Evolutionary conservation across 768 basidiomycete species (phyloP).

Genomic region (Cubamyces lactineus): DNA sequence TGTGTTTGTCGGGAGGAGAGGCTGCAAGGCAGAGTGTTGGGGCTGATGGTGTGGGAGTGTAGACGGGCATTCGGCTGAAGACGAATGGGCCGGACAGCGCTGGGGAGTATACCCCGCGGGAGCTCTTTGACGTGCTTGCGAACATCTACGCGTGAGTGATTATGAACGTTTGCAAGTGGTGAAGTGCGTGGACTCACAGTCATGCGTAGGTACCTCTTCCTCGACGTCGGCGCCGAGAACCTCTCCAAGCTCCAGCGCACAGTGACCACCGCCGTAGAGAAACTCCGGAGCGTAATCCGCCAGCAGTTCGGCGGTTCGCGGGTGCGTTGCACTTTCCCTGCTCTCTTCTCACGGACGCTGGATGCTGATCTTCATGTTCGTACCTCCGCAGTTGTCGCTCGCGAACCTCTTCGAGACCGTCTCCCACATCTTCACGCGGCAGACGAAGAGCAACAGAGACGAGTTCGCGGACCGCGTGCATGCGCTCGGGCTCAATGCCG

Average conservation of each 20-base stretch:
- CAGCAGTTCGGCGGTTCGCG: conserved; percentile 31
- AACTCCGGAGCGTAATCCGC: conserved; percentile 62
- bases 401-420: conserved; percentile 51
- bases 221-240: conserved; percentile 64
- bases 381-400: conserved; percentile 35
- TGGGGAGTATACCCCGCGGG: conserved; percentile 65
- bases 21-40: neutral
- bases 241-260: conserved; percentile 57
- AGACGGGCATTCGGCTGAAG: conserved; percentile 79
- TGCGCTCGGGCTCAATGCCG: conserved; percentile 56
- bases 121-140: conserved; percentile 64
- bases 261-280: conserved; percentile 54
- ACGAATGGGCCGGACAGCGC: conserved; percentile 46
- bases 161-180: neutral
- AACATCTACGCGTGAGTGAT: conserved; percentile 69
- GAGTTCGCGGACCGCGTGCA: conserved; percentile 61
- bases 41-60: neutral
- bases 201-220: conserved; percentile 68
- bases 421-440: conserved; percentile 52
- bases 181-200: neutral
- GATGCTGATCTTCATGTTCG: conserved; percentile 5
- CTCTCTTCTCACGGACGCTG: neutral
- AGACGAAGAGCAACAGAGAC: conserved; percentile 44
- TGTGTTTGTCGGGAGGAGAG: conserved; percentile 13
- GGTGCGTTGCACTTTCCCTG: neutral